These are phyloP conservation scores for Liriodendron chinense DNA, from an alignment of 164 flowering plant species.

Conservation along the genomic window DNA sequence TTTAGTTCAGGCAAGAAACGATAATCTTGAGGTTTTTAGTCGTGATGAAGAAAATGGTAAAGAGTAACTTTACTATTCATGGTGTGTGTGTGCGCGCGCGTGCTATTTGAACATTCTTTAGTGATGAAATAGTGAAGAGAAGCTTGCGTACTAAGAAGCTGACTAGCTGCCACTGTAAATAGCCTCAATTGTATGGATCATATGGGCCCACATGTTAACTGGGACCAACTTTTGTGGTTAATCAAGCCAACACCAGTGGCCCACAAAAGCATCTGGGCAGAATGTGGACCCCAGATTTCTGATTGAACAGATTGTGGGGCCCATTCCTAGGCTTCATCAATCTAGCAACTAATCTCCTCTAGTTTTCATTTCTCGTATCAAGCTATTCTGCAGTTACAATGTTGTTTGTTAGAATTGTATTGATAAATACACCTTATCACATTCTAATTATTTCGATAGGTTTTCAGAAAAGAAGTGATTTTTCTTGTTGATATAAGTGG, in stretches of 20 bases:
- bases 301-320: not conserved
- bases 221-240: too few relatives aligned
- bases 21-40: not conserved
- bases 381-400: not conserved
- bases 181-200: not conserved
- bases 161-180: not conserved
- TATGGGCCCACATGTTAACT: not conserved
- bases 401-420: conserved; percentile 1
- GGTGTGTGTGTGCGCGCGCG: not conserved
- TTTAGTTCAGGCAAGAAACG: too few relatives aligned
- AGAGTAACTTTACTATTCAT: not conserved
- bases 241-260: too few relatives aligned
- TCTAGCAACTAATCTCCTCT: not conserved
- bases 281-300: not conserved
- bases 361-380: not conserved
- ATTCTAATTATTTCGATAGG: conserved; percentile 38
- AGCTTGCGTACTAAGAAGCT: too few relatives aligned
- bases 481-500: conserved; percentile 84
- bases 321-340: not conserved
- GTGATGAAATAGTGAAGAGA: too few relatives aligned
- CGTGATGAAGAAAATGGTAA: not conserved
- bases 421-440: conserved; percentile 6
- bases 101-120: not conserved
- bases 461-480: conserved; percentile 68
- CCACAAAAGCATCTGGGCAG: too few relatives aligned